phyloP scores from a whole-genome alignment of 78 protist genomes.

The Dictyostelium purpureum region DNA sequence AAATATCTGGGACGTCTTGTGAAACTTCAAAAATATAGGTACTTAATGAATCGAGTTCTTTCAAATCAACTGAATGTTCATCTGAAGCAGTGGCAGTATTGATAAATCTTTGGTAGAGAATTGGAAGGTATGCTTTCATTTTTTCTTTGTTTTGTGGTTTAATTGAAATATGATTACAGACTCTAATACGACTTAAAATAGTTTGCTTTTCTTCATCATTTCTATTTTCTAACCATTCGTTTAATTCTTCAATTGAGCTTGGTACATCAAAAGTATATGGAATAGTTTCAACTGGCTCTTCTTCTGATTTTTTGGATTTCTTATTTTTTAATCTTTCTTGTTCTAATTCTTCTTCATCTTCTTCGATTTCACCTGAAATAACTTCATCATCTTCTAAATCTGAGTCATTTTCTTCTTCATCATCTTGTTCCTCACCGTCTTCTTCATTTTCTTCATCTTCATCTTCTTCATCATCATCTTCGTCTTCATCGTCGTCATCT shows the following conservation, averaged over 20 bases:
- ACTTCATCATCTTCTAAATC: constrained; percentile 28
- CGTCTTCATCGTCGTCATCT: background rate
- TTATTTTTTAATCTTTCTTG: background rate
- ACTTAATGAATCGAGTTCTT: constrained; percentile 7
- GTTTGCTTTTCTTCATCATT: constrained; percentile 18
- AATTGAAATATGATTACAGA: constrained; percentile 76
- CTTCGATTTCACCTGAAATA: constrained; percentile 33
- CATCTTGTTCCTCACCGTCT: background rate
- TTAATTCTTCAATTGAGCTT: constrained; percentile 53
- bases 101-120: constrained; percentile 39
- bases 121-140: constrained; percentile 59
- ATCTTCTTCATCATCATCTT: constrained; percentile 10
- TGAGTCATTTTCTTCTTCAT: background rate
- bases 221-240: constrained; percentile 57
- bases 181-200: constrained; percentile 56
- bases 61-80: constrained; percentile 15
- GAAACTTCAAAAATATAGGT: constrained; percentile 50
- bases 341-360: constrained; percentile 39
- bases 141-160: constrained; percentile 82
- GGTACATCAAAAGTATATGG: constrained; percentile 78
- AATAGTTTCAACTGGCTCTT: constrained; percentile 14
- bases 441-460: constrained; percentile 6
- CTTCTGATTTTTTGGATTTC: constrained; percentile 11
- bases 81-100: background rate
- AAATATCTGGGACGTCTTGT: constrained; percentile 38